Evolutionary conservation across 192 early-diverging fungal species (phyloP).

Genomic region (Dimargaris verticillata): DNA sequence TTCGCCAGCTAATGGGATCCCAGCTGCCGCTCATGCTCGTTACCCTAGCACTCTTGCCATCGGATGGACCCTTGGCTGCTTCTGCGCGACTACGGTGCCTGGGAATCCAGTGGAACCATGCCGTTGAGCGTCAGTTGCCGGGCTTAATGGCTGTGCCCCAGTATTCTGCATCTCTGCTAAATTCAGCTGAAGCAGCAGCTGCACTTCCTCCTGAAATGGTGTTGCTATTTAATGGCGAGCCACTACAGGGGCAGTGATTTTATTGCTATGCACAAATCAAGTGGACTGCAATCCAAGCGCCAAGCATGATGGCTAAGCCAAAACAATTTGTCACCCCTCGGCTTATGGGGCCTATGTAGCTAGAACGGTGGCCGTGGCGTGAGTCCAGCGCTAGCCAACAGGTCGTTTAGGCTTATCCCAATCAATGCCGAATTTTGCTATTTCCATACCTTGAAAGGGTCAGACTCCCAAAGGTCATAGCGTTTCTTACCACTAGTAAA

Average conservation of each 20-base stretch:
- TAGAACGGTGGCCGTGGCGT: no score
- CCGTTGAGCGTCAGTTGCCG: background rate
- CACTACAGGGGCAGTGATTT: background rate
- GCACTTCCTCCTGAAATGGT: background rate
- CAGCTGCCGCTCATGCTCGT: background rate
- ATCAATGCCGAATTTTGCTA: no score
- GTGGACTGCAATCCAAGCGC: no score
- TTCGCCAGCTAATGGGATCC: conserved; percentile 3
- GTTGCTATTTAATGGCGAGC: background rate
- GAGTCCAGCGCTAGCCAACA: no score
- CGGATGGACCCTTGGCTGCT: background rate
- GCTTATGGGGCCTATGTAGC: no score
- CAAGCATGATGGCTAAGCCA: no score
- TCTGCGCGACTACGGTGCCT: conserved; percentile 1
- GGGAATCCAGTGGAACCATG: conserved; percentile 6
- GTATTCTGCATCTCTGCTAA: background rate
- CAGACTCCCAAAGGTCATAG: no score
- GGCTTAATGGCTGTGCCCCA: conserved; percentile 6
- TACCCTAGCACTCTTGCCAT: background rate
- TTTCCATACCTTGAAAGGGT: no score
- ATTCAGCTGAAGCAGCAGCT: background rate
- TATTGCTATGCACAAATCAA: background rate
- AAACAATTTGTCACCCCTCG: no score
- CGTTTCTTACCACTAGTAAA: no score
- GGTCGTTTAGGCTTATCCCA: no score